Base-by-base conservation (phyloP, 305 asterid genomes). In the Fraxinus angustifolia region DNA sequence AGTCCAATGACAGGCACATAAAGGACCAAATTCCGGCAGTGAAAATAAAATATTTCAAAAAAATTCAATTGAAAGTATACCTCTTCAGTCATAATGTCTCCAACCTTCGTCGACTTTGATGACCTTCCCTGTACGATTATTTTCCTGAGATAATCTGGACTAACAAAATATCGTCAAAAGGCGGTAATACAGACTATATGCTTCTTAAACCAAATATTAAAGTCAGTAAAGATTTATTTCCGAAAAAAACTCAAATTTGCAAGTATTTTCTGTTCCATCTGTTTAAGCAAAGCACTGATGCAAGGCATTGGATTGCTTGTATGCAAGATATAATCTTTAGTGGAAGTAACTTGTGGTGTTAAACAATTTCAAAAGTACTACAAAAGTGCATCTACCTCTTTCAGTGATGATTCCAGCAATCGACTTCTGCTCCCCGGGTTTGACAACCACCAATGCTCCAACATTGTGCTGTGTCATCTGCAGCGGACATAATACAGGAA, bases 41-140 rank as follows among this genome's bases (percentile, higher is more conserved):
- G 67, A 81, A 38, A 6, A 75, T 76, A 56, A 40, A 4, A 71
- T 74, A 74, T 72, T 35, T 68, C 28, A 31, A 38, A 78, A 38
- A 6, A 6, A 16, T 75, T 80, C 50, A 36, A 16, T 42, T n/a
- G 79, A 67, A 21, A 80, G 23, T 40, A 62, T 87, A 90, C 98
- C 99, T 96, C 99, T 86, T 96, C 99, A 2, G 99, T 96, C 99
- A 96, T 96, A 75, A 96, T 94, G 88, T 96, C 99, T 68, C 99
- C 99, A 67, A 96, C 99, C 86, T 93, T 96, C 8, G 99, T 96
- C 3, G 97, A 90, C 85, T 94, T 96, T 87, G 99, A 96, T 77
- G 99, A 96, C 80, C 99, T 90, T 82, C 99, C 99, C 84, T 96
- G 98, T 12, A 96, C 97, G 79, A 96, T 96, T 86, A 96, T 96